Base-by-base conservation (phyloP, 345 rosid genomes). In the Lumnitzera racemosa region DNA sequence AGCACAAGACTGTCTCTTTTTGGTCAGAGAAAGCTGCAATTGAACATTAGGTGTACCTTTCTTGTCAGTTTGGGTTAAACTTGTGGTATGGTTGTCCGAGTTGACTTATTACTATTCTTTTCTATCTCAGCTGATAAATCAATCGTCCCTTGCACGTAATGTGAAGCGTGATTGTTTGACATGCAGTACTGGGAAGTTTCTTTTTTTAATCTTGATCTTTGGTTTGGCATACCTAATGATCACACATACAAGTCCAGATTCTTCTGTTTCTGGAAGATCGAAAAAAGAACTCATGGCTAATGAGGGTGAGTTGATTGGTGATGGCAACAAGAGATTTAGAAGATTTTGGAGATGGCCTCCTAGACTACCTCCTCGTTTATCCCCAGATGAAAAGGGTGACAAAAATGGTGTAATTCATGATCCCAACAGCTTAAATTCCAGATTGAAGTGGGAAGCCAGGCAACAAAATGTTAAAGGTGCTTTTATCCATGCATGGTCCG, bases 401-500 rank as follows among this genome's bases (percentile, higher is more conserved):
- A 60, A 14, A 54, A 65, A 63, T 53, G 59, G 61, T 55, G 55
- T 66, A 11, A 53, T 11, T 58, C 65, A 65, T 47, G 80, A 72
- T 60, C 53, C 71, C 2, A 61, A 49, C 43, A 65, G 61, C 52
- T 24, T 64, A 25, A 72, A 61, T 59, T 56, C 58, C 29, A 80
- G 78, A 59, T 74, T 76, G 16, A 67, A 69, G 74, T 94, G 97
- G 99, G 66, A 58, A 63, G 85, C 66, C 14, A 81, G 90, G 62
- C 90, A 88, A 67, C 79, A 77, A 49, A 84, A 62, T 51, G 97
- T 94, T 56, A 86, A 86, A 72, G 85, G 83, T 20, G 92, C 99
- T 68, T 94, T 94, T 73, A 64, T 80, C 64, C 80, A 88, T 72
- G 97, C 97, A 15, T 94, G 99, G 97, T 81, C 89, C 53, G 99